A percentile compares a stretch with the other conserved stretches of the same genome.
Conservation (phyloP, 2,329 filamentous ascomycete species). For the Xylaria sp. region DNA sequence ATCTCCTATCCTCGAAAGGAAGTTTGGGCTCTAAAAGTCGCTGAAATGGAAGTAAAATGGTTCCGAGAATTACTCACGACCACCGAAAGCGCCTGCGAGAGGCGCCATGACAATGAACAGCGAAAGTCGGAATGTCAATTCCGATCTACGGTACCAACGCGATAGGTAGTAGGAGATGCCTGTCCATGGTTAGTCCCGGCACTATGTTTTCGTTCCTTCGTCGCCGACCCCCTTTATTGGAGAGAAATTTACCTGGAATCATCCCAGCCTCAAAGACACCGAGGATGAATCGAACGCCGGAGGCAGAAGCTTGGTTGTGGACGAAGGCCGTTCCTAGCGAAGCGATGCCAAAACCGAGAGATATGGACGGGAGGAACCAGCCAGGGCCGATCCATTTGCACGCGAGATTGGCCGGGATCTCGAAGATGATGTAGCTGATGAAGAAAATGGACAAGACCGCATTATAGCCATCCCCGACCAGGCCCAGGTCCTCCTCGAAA, state of each 20-base stretch:
- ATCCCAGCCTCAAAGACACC: slow-evolving; percentile 78
- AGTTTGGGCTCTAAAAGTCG: too few species aligned
- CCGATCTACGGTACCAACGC: slow-evolving; percentile 75
- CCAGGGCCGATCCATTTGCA: slow-evolving; percentile 79
- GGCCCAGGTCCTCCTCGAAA: slow-evolving; percentile 67
- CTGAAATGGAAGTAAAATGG: too few species aligned
- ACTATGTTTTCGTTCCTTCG: neutral
- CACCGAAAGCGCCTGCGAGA: slow-evolving; percentile 76
- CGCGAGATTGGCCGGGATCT: slow-evolving; percentile 73
- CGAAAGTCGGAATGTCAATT: slow-evolving; percentile 73
- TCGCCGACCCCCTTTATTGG: neutral
- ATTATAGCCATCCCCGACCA: slow-evolving; percentile 75
- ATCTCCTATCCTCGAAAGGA: too few species aligned
- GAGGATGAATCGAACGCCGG: slow-evolving; percentile 73
- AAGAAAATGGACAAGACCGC: slow-evolving; percentile 74
- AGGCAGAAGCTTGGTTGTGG: slow-evolving; percentile 59
- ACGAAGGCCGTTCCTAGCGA: slow-evolving; percentile 75
- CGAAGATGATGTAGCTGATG: slow-evolving; percentile 77
- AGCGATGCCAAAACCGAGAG: slow-evolving; percentile 69
- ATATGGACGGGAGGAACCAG: slow-evolving; percentile 73
- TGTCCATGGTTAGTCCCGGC: neutral
- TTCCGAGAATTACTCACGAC: too few species aligned
- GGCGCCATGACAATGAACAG: slow-evolving; percentile 78
- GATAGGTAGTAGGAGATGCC: slow-evolving; percentile 78
- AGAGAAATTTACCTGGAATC: slow-evolving; percentile 61